Evolutionary conservation across 2,329 filamentous ascomycete species (phyloP), one percentile per base, ranked within the genome.

Genomic region (Claviceps sp.): DNA sequence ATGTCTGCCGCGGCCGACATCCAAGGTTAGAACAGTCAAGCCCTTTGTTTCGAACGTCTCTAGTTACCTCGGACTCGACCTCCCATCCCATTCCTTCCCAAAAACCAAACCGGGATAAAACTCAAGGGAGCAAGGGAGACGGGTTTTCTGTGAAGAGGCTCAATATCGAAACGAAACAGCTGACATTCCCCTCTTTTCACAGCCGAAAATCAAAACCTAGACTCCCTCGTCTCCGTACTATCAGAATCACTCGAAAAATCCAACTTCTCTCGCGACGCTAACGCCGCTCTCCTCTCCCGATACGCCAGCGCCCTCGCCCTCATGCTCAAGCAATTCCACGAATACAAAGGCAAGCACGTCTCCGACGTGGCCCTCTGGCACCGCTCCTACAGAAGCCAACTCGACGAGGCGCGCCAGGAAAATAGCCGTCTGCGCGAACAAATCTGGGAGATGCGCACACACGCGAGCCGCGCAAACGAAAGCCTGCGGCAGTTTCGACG

Each of bases 381-480:
- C 68, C 77, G 75, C 52, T 81, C 77, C 54, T 85, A 85, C 69
- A 77, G 81, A 7, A 67, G 73, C 26, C 81, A 84, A 67, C 74
- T 85, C 40, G 79, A 79, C 57, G 79, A 82, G 61, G 79, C 81
- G 47, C 79, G 81, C 4, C 77, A 77, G 57, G 81, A 84, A 67
- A 84, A 84, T 60, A 72, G 72, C 55, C 72, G 74, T 2, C 72
- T 84, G 50, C 77, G 81, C 50, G 78, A 82, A 59, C 79, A 84
- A 64, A 81, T 84, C 59, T 81, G 79, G 73, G 78, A 82, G 58
- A 82, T 83, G 78, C 78, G 82, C 60, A 72, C 74, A 42, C 76
- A 79, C 57, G 81, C 81, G 24, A 72, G 72, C 47, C 70, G 67
- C 13, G 80, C 79, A 22, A 83, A 82, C 60, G 75, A 77, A 53